Percentiles rank a stretch among this genome's conserved stretches.
phyloP scores from a whole-genome alignment of 208 protist species.

The Wallacemonas sp. region DNA sequence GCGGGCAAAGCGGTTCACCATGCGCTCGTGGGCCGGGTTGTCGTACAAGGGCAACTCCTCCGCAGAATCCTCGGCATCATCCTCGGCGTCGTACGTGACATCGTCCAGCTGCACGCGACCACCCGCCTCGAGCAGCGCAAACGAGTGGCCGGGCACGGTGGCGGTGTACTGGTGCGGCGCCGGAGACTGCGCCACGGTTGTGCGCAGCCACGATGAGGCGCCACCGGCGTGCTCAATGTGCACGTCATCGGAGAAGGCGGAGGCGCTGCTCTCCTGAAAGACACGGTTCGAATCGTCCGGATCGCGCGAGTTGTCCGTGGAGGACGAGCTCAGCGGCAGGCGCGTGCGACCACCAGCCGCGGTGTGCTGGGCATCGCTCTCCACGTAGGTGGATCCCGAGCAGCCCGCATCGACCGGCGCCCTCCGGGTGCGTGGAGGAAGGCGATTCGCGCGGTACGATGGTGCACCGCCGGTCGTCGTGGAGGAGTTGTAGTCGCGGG shows the following conservation, averaged over 20 bases:
- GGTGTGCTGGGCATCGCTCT: too few relatives aligned
- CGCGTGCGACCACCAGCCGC: not conserved
- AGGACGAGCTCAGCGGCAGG: slow-evolving; percentile 17
- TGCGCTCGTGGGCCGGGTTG: not conserved
- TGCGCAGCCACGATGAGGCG: not conserved
- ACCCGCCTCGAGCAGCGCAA: too few relatives aligned
- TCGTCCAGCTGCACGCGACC: not conserved
- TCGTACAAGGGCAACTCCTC: not conserved
- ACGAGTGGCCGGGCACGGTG: not conserved
- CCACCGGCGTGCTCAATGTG: not conserved
- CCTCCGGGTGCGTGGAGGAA: too few relatives aligned
- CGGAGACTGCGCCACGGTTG: not conserved
- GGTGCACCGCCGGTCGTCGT: not conserved
- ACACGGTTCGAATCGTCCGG: not conserved
- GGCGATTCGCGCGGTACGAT: not conserved
- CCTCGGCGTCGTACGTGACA: not conserved
- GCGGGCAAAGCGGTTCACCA: slow-evolving; percentile 10
- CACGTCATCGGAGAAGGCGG: slow-evolving; percentile 13
- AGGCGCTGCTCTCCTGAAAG: not conserved
- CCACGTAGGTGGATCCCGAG: too few relatives aligned
- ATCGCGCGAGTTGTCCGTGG: not conserved
- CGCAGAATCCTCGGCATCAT: slow-evolving; percentile 2
- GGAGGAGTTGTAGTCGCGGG: not conserved
- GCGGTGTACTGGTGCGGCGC: too few relatives aligned
- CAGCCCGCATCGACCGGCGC: not conserved